Evolutionary conservation across 495 filamentous ascomycete genomes (phyloP).

Genomic region (Pyronema domesticum): DNA sequence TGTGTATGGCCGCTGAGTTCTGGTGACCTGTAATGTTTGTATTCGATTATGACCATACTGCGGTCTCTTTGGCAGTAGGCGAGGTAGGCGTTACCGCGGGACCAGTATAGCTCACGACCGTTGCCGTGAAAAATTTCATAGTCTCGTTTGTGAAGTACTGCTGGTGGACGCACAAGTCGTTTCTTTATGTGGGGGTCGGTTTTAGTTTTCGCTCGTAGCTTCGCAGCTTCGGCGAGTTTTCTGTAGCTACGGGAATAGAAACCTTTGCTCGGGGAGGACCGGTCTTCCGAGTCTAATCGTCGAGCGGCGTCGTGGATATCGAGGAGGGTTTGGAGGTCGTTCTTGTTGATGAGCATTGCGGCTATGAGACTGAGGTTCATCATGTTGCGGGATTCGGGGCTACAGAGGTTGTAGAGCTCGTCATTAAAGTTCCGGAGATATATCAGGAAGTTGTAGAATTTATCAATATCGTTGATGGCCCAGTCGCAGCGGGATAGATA

Average conservation of each 20-base stretch:
- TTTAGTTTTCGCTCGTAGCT: background rate
- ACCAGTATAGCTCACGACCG: background rate
- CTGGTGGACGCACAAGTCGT: background rate
- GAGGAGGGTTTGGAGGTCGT: background rate
- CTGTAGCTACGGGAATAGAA: background rate
- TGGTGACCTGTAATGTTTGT: background rate
- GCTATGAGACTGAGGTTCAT: slow-evolving; percentile 2
- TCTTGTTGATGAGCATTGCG: background rate
- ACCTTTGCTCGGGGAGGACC: background rate
- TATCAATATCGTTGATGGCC: background rate
- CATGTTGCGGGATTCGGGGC: background rate
- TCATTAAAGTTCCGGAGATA: background rate
- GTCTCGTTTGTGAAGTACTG: background rate
- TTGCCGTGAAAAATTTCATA: background rate
- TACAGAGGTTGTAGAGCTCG: background rate
- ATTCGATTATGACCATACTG: background rate
- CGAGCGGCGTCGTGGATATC: background rate
- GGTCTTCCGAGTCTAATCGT: background rate
- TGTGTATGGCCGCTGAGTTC: too few species aligned
- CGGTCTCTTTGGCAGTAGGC: background rate
- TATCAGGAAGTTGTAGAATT: background rate
- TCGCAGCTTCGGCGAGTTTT: background rate
- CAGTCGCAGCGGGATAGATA: slow-evolving; percentile 1
- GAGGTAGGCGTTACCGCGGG: background rate
- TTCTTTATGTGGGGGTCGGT: background rate